Base-by-base conservation (phyloP, 2,329 filamentous ascomycete genomes). In the Botrytis galanthina region DNA sequence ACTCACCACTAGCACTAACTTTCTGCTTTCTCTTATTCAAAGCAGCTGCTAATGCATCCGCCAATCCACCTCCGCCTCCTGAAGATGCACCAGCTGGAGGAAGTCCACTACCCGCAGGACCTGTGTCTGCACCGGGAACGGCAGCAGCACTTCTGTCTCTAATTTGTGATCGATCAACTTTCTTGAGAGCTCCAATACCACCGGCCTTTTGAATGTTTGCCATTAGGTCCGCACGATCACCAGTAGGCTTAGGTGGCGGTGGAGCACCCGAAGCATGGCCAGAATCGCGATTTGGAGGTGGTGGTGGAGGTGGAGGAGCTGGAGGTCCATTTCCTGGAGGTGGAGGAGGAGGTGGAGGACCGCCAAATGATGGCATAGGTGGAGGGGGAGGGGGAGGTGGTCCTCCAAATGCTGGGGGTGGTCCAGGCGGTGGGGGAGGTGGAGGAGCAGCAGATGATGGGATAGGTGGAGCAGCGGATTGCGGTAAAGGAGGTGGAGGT, bases 1-100 rank as follows among this genome's bases (percentile, higher is more conserved):
- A 91, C 93, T 90, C 89, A 98, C 95, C 95, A 86, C 93, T 97
- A 82, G 93, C 92, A 84, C 93, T 93, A 81, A 98, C 95, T 86
- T 97, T 97, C 83, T 94, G 90, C 86, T 98, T 98, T 82, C 95
- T 88, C 84, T 93, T 92, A 80, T 91, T 89, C 78, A 95, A 83
- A 73, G 92, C 92, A 74, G 90, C 91, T 74, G 93, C 93, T 78
- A 97, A 84, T 66, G 94, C 95, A 84, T 92, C 93, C 35, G 94
- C 93, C 87, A 98, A 89, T 51, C 89, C 91, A 73, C 90, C 84
- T 73, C 90, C 84, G 18, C 88, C 87, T 29, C 85, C 87, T 61
- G 87, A 87, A 68, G 85, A 81, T n/a, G 85, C 82, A 37, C 87
- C 87, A 63, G 87, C 83, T 14, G 88, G 83, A 72, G 88, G 84